These are phyloP conservation scores for Trichocladium uniseriatum DNA, from an alignment of 495 filamentous ascomycete species.

Conservation along the genomic window DNA sequence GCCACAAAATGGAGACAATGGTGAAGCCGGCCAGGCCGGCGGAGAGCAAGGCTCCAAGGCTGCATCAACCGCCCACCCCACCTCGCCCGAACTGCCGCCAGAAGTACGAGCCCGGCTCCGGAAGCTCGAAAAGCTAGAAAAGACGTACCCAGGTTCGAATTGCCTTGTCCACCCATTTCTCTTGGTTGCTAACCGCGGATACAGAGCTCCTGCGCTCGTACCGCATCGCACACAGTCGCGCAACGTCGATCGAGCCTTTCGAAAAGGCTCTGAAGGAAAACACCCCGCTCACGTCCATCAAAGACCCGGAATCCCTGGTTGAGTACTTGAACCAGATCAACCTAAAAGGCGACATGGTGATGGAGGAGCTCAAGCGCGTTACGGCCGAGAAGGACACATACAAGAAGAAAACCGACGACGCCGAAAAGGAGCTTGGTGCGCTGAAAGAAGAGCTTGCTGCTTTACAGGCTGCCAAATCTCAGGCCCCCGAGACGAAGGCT, in stretches of 20 bases:
- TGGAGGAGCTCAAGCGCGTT: constrained; percentile 86
- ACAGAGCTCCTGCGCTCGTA: constrained; percentile 86
- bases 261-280: constrained; percentile 84
- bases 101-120: constrained; percentile 63
- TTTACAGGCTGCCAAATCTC: constrained; percentile 24
- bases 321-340: constrained; percentile 92
- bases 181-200: too few relatives aligned
- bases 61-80: constrained; percentile 5
- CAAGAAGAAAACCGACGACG: constrained; percentile 64
- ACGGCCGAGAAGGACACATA: constrained; percentile 70
- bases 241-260: constrained; percentile 80
- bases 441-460: constrained; percentile 35
- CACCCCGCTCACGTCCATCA: constrained; percentile 80
- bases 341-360: constrained; percentile 76
- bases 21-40: constrained; percentile 5
- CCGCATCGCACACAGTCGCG: constrained; percentile 75
- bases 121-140: constrained; percentile 78
- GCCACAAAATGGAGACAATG: constrained; percentile 1
- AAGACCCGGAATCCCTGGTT: constrained; percentile 71
- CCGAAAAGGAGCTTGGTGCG: constrained; percentile 53
- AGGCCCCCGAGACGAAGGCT: constrained; percentile 12
- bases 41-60: constrained; percentile 1
- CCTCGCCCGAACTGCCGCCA: constrained; percentile 54
- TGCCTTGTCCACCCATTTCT: too few relatives aligned
- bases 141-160: constrained; percentile 75